Conservation (phyloP, 2,329 filamentous ascomycete species). For the Xylariaceae sp. region DNA sequence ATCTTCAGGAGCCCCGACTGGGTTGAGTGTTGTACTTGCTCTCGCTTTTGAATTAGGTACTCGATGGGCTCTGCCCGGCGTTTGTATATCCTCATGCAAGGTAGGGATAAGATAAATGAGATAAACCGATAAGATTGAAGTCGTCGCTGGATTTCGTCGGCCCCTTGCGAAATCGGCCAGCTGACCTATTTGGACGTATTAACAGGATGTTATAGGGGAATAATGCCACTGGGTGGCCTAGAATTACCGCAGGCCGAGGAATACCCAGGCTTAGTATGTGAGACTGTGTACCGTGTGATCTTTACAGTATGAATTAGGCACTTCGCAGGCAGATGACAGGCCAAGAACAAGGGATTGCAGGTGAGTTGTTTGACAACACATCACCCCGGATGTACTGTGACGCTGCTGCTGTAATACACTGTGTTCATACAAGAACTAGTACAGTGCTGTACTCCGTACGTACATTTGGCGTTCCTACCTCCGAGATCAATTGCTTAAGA, state of each 20-base stretch:
- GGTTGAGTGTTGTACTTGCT: constrained; percentile 1
- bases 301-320: neutral
- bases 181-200: too few species aligned
- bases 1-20: constrained; percentile 31
- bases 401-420: neutral
- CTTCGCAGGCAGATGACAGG: neutral
- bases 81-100: constrained; percentile 2
- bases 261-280: too few species aligned
- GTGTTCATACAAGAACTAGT: neutral
- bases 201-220: too few species aligned
- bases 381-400: constrained; percentile 3
- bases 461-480: too few species aligned
- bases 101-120: constrained; percentile 24
- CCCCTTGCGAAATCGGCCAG: too few species aligned
- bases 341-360: constrained; percentile 15
- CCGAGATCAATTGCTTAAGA: too few species aligned
- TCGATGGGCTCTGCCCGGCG: neutral
- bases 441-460: neutral
- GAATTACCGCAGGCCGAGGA: too few species aligned
- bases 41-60: neutral
- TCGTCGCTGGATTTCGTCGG: too few species aligned
- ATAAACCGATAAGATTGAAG: too few species aligned
- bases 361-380: constrained; percentile 19
- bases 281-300: neutral
- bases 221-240: too few species aligned